Base-by-base conservation (phyloP, 306 rosid species). In the Trifolium subterraneum region DNA sequence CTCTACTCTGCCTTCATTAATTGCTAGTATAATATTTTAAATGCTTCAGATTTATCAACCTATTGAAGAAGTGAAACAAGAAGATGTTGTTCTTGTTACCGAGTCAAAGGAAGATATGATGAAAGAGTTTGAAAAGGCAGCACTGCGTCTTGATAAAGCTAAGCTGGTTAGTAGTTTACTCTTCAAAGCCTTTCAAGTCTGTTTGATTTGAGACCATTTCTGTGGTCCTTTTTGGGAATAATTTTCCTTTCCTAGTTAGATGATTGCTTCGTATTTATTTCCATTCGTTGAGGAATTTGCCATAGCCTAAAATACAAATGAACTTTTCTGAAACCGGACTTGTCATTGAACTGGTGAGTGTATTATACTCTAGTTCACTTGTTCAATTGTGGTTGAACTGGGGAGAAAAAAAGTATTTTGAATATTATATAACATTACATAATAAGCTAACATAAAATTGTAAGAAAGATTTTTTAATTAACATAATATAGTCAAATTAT, bases 41-140 rank as follows among this genome's bases (percentile, higher is more conserved):
- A 69, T 75, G 79, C 29, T 81, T 74, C 84, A 93, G 96, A 81
- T 89, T 56, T 90, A 75, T 71, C 96, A 87, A 56, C 88, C 88
- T 13, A 77, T 62, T 67, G 92, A 86, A 63, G 92, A 76, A 78
- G 77, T 31, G 55, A 82, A 75, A 25, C 87, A 74, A 11, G 85
- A 78, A 73, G 92, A 83, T 77, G 90, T 84, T 51, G 78, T 81
- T 70, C 69, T 76, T 36, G 90, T 85, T 63, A 59, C 70, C n/a
- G 88, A 88, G 78, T 80, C 96, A 2, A 86, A 88, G 81, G 93
- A 86, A 84, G 88, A 88, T 80, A 83, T 61, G 85, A 70, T 85
- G 79, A 89, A 83, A 82, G 97, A 88, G 67, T 89, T 83, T 65
- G 94, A 88, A 73, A 88, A 80, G 86, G 94, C 96, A 7, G 96